phyloP scores from a whole-genome alignment of 768 basidiomycete species.

The Neoboletus subvelutipes region DNA sequence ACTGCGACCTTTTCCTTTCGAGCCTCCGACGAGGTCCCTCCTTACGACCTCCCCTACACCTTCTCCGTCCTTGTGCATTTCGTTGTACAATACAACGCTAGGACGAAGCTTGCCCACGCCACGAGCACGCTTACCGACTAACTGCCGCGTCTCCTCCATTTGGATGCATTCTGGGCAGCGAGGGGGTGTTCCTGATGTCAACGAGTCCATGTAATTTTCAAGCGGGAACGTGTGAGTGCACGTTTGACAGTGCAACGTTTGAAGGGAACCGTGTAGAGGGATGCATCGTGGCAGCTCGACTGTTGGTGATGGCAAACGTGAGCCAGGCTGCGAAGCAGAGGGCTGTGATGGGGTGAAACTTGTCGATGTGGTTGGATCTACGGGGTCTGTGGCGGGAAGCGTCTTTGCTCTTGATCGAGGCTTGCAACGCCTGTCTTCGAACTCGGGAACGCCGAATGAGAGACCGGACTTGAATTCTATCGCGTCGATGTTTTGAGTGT shows the following conservation, averaged over 20 bases:
- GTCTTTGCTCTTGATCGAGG: constrained; percentile 48
- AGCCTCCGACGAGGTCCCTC: constrained; percentile 72
- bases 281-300: constrained; percentile 75
- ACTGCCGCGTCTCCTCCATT: constrained; percentile 64
- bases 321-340: constrained; percentile 22
- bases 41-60: constrained; percentile 83
- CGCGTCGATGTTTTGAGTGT: constrained; percentile 93
- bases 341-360: constrained; percentile 16
- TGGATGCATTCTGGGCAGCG: constrained; percentile 78
- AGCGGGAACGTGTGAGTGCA: constrained; percentile 76
- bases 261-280: constrained; percentile 85
- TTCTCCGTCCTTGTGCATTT: constrained; percentile 83
- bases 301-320: constrained; percentile 51
- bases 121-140: constrained; percentile 75
- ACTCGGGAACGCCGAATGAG: constrained; percentile 79
- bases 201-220: constrained; percentile 54
- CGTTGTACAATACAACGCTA: constrained; percentile 89
- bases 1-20: constrained; percentile 62
- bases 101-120: constrained; percentile 81
- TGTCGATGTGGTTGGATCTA: constrained; percentile 16
- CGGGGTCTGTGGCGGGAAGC: constrained; percentile 9
- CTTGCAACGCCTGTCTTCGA: constrained; percentile 56
- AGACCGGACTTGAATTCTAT: constrained; percentile 87
- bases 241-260: constrained; percentile 74
- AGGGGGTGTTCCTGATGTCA: constrained; percentile 63